phyloP scores from a whole-genome alignment of 306 rosid species.

The Trifolium subterraneum region DNA sequence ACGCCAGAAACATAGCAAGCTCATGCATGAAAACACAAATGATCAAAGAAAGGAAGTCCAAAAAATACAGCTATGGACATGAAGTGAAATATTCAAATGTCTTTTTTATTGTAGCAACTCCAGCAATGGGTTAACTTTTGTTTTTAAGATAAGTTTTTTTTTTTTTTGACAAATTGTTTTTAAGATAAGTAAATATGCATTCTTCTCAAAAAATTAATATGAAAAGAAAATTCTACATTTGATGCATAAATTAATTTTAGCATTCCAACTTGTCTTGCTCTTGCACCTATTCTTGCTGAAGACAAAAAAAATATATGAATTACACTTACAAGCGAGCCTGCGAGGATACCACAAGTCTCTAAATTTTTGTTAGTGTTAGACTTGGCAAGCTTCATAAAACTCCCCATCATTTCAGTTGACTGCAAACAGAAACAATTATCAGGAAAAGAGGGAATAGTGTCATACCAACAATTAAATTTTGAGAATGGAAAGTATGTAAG shows the following conservation, averaged over 20 bases:
- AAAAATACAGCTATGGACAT: constrained; percentile 15
- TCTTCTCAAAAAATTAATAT: not conserved
- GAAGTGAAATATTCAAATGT: constrained; percentile 25
- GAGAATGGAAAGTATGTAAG: constrained; percentile 1
- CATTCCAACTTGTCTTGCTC: constrained; percentile 5
- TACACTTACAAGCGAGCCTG: constrained; percentile 89
- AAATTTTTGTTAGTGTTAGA: constrained; percentile 82
- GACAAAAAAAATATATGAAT: constrained; percentile 7
- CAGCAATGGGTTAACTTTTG: constrained; percentile 30
- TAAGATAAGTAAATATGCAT: not conserved
- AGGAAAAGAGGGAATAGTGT: constrained; percentile 28
- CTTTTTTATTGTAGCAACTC: constrained; percentile 13
- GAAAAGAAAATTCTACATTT: not conserved
- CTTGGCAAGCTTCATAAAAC: constrained; percentile 89
- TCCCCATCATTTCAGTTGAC: constrained; percentile 91
- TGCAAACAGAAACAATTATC: constrained; percentile 53
- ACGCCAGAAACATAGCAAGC: constrained; percentile 9
- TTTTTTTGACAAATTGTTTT: no score
- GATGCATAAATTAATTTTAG: constrained; percentile 20
- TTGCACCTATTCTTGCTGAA: constrained; percentile 10
- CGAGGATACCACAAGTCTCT: constrained; percentile 95
- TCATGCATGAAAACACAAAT: constrained; percentile 8
- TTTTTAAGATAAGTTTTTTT: not conserved
- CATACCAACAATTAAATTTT: constrained; percentile 11
- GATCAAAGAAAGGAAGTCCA: constrained; percentile 7